These are phyloP conservation scores for Fraxinus cuspidata DNA, from an alignment of 257 asterid species.

Conservation along the genomic window DNA sequence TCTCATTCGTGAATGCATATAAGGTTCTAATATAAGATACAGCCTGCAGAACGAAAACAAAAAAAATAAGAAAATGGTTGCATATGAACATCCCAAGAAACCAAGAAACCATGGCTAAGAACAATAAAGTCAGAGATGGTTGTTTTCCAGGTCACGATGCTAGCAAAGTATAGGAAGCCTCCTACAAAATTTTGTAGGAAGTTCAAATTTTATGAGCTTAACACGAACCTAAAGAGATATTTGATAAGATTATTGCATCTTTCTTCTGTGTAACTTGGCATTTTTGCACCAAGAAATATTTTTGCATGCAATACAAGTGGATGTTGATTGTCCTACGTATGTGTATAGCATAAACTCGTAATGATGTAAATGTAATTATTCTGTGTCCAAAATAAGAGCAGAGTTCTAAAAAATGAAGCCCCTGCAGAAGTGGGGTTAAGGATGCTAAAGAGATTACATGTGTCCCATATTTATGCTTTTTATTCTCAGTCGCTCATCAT, in stretches of 20 bases:
- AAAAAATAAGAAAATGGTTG: neutral
- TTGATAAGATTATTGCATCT: neutral
- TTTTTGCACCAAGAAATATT: neutral
- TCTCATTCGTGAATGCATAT: slow-evolving; percentile 91
- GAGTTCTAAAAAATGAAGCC: neutral
- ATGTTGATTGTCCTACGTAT: neutral
- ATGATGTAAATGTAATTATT: neutral
- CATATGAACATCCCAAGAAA: slow-evolving; percentile 2
- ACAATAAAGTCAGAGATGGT: neutral
- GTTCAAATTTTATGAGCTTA: neutral
- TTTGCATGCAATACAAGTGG: neutral
- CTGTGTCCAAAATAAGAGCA: neutral
- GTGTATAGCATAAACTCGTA: neutral
- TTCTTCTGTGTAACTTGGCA: neutral
- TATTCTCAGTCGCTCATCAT: neutral
- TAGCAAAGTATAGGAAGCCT: neutral
- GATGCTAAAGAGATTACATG: neutral
- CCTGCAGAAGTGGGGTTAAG: neutral
- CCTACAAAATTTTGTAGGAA: neutral
- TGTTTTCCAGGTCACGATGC: neutral
- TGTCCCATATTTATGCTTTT: neutral
- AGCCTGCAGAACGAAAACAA: slow-evolving; percentile 57
- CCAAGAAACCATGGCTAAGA: slow-evolving; percentile 23
- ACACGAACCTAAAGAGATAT: neutral
- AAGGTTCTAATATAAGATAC: slow-evolving; percentile 90